Percentiles rank a stretch among this genome's conserved stretches.
Conservation (phyloP, 2,329 filamentous ascomycete genomes). For the Talaromyces islandicus region DNA sequence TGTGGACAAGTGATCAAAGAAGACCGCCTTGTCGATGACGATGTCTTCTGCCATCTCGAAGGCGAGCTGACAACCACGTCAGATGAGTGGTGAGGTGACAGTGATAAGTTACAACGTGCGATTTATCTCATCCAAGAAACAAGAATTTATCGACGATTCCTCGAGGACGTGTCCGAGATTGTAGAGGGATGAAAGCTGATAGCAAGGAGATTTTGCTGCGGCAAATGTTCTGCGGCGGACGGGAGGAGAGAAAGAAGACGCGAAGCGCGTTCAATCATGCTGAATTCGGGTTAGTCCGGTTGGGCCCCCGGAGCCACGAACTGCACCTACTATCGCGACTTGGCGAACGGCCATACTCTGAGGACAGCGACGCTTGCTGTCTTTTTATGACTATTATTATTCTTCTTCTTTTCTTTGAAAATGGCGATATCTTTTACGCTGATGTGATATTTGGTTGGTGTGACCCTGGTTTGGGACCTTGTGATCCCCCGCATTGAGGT, state of each 20-base stretch:
- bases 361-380: background rate
- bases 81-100: background rate
- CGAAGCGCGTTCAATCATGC: constrained; percentile 12
- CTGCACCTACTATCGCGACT: background rate
- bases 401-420: background rate
- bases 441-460: background rate
- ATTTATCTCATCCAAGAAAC: background rate
- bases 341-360: background rate
- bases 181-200: background rate
- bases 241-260: constrained; percentile 3
- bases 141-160: background rate
- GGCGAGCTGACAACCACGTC: background rate
- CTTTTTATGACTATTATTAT: background rate
- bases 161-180: background rate
- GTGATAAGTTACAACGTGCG: background rate
- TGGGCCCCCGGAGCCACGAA: too few relatives aligned
- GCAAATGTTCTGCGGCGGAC: background rate
- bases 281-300: constrained; percentile 3
- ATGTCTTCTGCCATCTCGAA: constrained; percentile 67
- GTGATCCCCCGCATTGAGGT: background rate
- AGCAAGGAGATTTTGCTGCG: background rate
- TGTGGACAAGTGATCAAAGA: constrained; percentile 86
- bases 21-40: constrained; percentile 87
- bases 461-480: background rate
- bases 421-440: background rate